phyloP scores from a whole-genome alignment of 2,329 filamentous ascomycete species.

The Beauveria sp. region DNA sequence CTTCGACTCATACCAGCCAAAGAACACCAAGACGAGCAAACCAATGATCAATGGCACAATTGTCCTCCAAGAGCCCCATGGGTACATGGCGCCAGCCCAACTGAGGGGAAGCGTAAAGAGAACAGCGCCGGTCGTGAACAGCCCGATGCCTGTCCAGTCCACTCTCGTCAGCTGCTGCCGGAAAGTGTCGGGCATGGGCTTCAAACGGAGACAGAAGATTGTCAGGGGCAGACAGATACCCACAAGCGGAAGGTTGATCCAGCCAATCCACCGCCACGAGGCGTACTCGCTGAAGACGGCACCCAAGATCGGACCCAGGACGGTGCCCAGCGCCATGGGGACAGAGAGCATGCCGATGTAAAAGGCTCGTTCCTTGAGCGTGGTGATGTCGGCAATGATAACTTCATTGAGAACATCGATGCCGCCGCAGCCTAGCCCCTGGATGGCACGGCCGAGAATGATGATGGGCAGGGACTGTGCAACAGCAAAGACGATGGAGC shows the following conservation, averaged over 20 bases:
- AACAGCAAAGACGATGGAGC: constrained; percentile 30
- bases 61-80: constrained; percentile 26
- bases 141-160: constrained; percentile 24
- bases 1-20: constrained; percentile 23
- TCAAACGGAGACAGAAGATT: constrained; percentile 19
- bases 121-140: constrained; percentile 20
- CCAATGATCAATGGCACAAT: constrained; percentile 26
- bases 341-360: constrained; percentile 21
- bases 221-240: constrained; percentile 16
- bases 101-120: constrained; percentile 24
- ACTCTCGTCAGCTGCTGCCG: constrained; percentile 20
- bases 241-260: constrained; percentile 25
- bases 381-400: constrained; percentile 27
- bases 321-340: constrained; percentile 16
- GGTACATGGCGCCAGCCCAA: constrained; percentile 26
- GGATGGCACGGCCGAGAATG: constrained; percentile 24
- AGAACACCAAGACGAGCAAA: constrained; percentile 18
- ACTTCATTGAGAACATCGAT: constrained; percentile 24
- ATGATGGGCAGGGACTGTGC: constrained; percentile 22
- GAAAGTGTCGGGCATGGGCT: not conserved
- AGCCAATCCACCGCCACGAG: constrained; percentile 27
- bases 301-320: constrained; percentile 21
- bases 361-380: constrained; percentile 22
- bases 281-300: constrained; percentile 18
- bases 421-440: constrained; percentile 27